These are phyloP conservation scores for Gnomoniopsis smithogilvyi DNA, from an alignment of 2,329 filamentous ascomycete genomes.

Conservation along the genomic window DNA sequence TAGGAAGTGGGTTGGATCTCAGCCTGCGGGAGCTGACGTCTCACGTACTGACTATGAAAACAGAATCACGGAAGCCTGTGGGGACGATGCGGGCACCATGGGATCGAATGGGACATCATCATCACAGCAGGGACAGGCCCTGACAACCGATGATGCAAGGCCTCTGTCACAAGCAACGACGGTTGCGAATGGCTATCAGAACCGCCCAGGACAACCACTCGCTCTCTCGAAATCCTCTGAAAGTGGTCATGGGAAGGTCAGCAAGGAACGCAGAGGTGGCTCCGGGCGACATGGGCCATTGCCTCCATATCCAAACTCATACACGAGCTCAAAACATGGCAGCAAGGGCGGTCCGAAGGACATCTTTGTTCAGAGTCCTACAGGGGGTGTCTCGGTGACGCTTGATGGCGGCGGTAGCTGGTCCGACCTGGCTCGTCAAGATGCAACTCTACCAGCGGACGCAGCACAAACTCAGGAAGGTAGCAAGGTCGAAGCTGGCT, in stretches of 20 bases:
- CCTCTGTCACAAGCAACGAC: constrained; percentile 31
- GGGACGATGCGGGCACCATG: constrained; percentile 7
- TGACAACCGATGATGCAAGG: constrained; percentile 50
- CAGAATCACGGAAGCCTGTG: constrained; percentile 23
- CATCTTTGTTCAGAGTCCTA: constrained; percentile 70
- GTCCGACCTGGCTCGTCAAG: constrained; percentile 85
- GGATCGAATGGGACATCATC: constrained; percentile 8
- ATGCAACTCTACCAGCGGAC: constrained; percentile 69
- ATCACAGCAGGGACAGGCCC: constrained; percentile 36
- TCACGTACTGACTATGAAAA: constrained; percentile 12
- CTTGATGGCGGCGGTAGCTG: constrained; percentile 86
- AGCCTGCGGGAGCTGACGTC: neutral
- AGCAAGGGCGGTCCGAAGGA: constrained; percentile 48
- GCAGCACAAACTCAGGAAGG: constrained; percentile 50
- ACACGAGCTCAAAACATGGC: constrained; percentile 31
- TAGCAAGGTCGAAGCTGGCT: constrained; percentile 52
- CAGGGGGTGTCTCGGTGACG: constrained; percentile 86
- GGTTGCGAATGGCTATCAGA: constrained; percentile 22
- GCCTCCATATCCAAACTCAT: constrained; percentile 46
- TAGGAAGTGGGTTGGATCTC: constrained; percentile 55
- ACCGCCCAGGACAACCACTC: constrained; percentile 16
- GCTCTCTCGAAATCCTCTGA: constrained; percentile 9
- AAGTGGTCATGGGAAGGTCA: constrained; percentile 7
- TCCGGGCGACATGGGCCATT: constrained; percentile 35
- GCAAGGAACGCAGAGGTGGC: constrained; percentile 17